Conservation (phyloP, 805 yeast species). For the Komagataella pseudopastoris region DNA sequence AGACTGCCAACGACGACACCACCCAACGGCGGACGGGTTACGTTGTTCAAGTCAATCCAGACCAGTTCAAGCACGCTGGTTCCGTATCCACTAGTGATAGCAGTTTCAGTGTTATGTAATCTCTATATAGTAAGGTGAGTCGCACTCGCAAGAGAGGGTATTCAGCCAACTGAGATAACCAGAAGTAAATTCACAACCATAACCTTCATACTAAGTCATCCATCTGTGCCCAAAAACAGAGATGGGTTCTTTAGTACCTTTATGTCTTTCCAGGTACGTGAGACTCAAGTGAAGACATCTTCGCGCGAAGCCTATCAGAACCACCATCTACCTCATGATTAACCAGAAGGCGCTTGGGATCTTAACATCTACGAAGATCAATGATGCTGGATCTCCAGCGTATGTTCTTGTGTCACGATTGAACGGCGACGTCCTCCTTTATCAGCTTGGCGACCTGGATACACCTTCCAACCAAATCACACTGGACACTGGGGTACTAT, state of each 20-base stretch:
- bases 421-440: background rate
- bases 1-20: background rate
- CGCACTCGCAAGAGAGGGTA: no score
- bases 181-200: no score
- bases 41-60: background rate
- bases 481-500: background rate
- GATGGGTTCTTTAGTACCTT: background rate
- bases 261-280: background rate
- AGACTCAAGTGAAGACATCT: background rate
- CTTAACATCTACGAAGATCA: background rate
- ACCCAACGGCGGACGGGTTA: background rate
- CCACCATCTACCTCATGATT: background rate
- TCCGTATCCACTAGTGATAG: no score
- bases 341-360: background rate
- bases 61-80: background rate
- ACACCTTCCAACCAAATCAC: background rate
- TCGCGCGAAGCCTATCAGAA: background rate
- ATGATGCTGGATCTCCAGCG: background rate
- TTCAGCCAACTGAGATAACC: no score
- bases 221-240: no score
- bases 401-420: background rate
- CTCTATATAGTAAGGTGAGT: no score
- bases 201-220: no score
- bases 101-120: no score
- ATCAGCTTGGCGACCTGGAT: background rate